Evolutionary conservation across 352 stramenopile genomes (phyloP), one percentile per base, ranked within the genome.

Genomic region (Globisporangium cylindrosporum): DNA sequence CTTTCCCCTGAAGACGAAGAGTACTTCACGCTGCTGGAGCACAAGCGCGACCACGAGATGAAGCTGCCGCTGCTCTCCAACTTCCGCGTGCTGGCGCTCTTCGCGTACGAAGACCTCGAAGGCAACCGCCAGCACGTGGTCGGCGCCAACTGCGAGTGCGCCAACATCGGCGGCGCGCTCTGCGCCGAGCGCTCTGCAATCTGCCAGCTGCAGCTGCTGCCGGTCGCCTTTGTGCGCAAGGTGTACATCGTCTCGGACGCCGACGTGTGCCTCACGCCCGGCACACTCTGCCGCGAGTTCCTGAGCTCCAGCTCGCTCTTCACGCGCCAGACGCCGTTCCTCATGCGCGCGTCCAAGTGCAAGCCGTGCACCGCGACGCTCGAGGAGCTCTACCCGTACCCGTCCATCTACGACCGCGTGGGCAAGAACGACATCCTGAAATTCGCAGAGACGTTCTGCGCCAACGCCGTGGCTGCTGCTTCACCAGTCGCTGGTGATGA

Each of bases 221-320:
- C 74, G 1, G 71, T 84, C 61, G 71, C 71, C 41, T 66, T 71
- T 66, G 76, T 92, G 15, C 79, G 78, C 59, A 81, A 80, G 66
- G 81, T 96, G 59, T 89, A 93, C 70, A 95, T 97, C 73, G 82
- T 93, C 43, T 95, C 88, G 57, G 92, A 98, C 76, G 80, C 82
- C 54, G 65, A 79, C 9, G 75, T 88, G 67, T 89, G 89, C 64
- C 84, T 97, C 60, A 90, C 83, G 43, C 90, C 90, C 3, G 90
- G 92, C 18, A 89, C 89, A 63, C 70, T 97, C 0, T 98, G 92
- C 73, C 79, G 92, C 43, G 90, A 98, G 70, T 98, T 95, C 71
- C 79, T 98, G 67, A 77, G 75, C 51, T 89, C 86, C 9, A 91
- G 89, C 63, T 73, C 85, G 53, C 69, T 83, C 55, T 76, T 86